These are phyloP conservation scores for Rosellinia necatrix DNA, from an alignment of 2,329 filamentous ascomycete genomes.

Conservation along the genomic window DNA sequence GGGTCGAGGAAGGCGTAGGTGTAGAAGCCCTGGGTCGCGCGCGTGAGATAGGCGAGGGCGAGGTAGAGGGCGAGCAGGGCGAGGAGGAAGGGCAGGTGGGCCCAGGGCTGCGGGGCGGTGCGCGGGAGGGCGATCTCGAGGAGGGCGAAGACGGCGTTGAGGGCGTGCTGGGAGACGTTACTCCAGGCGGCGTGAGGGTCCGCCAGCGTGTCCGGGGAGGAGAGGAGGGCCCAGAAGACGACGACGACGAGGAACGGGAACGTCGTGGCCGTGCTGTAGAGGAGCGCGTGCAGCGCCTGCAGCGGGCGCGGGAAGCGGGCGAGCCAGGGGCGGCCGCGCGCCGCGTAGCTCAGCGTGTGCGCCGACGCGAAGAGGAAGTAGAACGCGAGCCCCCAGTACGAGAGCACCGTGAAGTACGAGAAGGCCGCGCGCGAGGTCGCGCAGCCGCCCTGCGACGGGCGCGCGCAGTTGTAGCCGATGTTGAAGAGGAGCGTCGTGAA, in stretches of 20 bases:
- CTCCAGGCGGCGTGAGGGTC: slow-evolving; percentile 61
- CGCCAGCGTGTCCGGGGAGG: slow-evolving; percentile 66
- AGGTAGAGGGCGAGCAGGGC: slow-evolving; percentile 75
- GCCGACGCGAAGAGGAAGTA: slow-evolving; percentile 71
- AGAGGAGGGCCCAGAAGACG: slow-evolving; percentile 72
- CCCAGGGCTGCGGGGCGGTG: slow-evolving; percentile 60
- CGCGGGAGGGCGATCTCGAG: slow-evolving; percentile 74
- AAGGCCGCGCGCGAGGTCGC: slow-evolving; percentile 61
- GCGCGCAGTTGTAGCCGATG: slow-evolving; percentile 67
- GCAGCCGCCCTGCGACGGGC: slow-evolving; percentile 50
- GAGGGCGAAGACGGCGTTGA: slow-evolving; percentile 76
- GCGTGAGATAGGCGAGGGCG: slow-evolving; percentile 73
- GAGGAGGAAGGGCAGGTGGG: slow-evolving; percentile 70
- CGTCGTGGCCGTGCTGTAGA: slow-evolving; percentile 65
- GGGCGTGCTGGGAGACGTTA: slow-evolving; percentile 73
- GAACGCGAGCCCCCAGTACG: slow-evolving; percentile 82
- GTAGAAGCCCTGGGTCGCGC: slow-evolving; percentile 72
- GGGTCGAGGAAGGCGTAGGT: slow-evolving; percentile 80
- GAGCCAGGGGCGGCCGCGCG: slow-evolving; percentile 58
- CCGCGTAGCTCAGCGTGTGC: slow-evolving; percentile 72
- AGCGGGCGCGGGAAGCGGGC: slow-evolving; percentile 63
- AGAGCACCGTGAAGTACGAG: slow-evolving; percentile 81
- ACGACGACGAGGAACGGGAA: slow-evolving; percentile 72
- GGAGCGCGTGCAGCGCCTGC: slow-evolving; percentile 67
- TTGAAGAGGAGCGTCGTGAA: slow-evolving; percentile 72